Base-by-base conservation (phyloP, 768 basidiomycete species). In the Leucogyrophana mollusca region DNA sequence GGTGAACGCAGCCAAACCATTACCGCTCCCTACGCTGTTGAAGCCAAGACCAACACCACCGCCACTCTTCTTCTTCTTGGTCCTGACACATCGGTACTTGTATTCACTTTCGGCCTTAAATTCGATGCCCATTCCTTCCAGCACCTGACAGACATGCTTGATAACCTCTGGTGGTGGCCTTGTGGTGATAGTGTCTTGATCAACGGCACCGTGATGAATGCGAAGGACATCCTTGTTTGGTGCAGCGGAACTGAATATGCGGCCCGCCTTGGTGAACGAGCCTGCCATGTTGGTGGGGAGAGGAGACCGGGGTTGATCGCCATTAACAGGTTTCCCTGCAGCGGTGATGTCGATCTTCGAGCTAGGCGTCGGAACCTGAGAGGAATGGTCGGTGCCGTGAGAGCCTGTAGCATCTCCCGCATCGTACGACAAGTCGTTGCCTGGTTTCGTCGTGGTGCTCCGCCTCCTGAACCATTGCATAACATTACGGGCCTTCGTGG, bases 381-480 rank as follows among this genome's bases (percentile, higher is more conserved):
- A 25, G 4, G 62, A 53, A 11, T 58, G 38, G 16, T 60, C 54
- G 16, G 57, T 51, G 34, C 60, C 60, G 0, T 55, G 65, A 5
- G 49, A 2, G 1, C 45, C 10, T 3, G 46, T 51, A 6, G 50
- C 18, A 13, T 49, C 54, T 2, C 57, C 30, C 1, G 23, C 14
- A 45, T 63, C 64, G 39, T 56, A 57, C 18, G 52, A 52, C 22
- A 48, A 57, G 20, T 59, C 68, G 40, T 47, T 55, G 33, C 58
- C 65, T 46, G 54, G 61, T 57, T 62, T 66, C 43, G 40, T 63
- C 20, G 35, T 37, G 3, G 80, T 85, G 58, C 82, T 85, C 67
- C 78, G 80, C 45, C 77, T 79, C 65, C 88, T 76, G 80, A 99
- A 98, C 96, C 96, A 99, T 54, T 94, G 86, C 95, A 98, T 98